phyloP scores from a whole-genome alignment of 768 basidiomycete species.

The Auricularia cornea region DNA sequence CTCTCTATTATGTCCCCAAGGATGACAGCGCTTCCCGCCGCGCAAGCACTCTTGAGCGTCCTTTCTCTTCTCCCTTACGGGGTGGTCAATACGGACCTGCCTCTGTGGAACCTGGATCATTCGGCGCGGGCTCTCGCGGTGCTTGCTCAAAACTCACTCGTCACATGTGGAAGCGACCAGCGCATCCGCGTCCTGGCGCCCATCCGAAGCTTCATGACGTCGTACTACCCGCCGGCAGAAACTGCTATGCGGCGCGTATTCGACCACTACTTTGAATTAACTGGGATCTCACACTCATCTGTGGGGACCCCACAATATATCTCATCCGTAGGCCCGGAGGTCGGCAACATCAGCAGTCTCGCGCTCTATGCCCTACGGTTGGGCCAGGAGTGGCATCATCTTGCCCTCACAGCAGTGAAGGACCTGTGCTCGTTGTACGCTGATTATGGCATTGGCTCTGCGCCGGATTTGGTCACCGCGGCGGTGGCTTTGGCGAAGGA shows the following conservation, averaged over 20 bases:
- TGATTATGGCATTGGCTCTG: too few relatives aligned
- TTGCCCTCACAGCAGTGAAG: too few relatives aligned
- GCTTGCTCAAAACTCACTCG: constrained; percentile 13
- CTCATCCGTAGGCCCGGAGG: too few relatives aligned
- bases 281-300: too few relatives aligned
- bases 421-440: too few relatives aligned
- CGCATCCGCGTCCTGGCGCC: not conserved
- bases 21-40: constrained; percentile 14
- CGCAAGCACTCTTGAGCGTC: constrained; percentile 15
- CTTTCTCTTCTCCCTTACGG: constrained; percentile 21
- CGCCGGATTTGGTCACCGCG: too few relatives aligned
- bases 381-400: too few relatives aligned
- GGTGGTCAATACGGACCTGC: constrained; percentile 7
- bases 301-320: too few relatives aligned
- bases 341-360: too few relatives aligned
- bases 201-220: not conserved
- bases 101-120: constrained; percentile 8
- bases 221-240: not conserved
- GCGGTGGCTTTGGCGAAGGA: too few relatives aligned
- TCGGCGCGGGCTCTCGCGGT: constrained; percentile 7
- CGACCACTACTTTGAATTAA: not conserved
- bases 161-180: constrained; percentile 8
- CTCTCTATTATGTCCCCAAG: constrained; percentile 15
- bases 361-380: too few relatives aligned
- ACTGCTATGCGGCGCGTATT: not conserved